Evolutionary conservation across 2,329 filamentous ascomycete genomes (phyloP), one percentile per base, ranked within the genome.

Genomic region (Aspergillus brunneoviolaceus): DNA sequence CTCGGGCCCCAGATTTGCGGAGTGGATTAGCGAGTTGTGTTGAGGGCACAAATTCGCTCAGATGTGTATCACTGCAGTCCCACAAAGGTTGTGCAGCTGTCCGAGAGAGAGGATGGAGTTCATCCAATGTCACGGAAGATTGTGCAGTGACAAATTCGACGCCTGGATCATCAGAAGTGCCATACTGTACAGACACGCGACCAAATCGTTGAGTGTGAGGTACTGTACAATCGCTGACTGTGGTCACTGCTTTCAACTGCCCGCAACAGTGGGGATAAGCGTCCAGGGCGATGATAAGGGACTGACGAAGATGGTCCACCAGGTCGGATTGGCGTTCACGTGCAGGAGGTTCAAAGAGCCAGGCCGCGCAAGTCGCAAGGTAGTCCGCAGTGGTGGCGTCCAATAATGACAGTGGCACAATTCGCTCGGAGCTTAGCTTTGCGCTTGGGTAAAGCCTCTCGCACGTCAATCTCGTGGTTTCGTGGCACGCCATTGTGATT

Each of bases 311-410:
- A 49, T 63, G 64, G 4, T 62, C 51, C 7, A 55, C 35, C 5
- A 65, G 29, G 35, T 63, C 27, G 42, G 62, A 62, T 7, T 42
- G 50, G 21, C 55, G 31, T n/a, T n/a, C 49, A 47, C 23, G 51
- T n/a, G 25, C 58, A 19, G 69, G 69, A 49, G 71, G 66, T 35
- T 79, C 69, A 58, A 72, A 82, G 7, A 81, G 73, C 80, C 80
- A 82, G 19, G 81, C 74, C 3, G 78, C 79, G 21, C 72, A 76
- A 7, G 77, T 77, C 4, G 73, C 62, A 1, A 73, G 57, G 60
- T 80, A 82, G 4, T 76, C 69, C 2, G 76, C 75, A 10, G 77
- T 75, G 0, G 76, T 77, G 2, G 77, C 77, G 67, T 82, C 80
- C 14, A 79, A 65, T 2, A 69, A 54, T 5, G 67, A 69, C 10